Base-by-base conservation (phyloP, 495 filamentous ascomycete genomes). In the Aspergillus baeticus region DNA sequence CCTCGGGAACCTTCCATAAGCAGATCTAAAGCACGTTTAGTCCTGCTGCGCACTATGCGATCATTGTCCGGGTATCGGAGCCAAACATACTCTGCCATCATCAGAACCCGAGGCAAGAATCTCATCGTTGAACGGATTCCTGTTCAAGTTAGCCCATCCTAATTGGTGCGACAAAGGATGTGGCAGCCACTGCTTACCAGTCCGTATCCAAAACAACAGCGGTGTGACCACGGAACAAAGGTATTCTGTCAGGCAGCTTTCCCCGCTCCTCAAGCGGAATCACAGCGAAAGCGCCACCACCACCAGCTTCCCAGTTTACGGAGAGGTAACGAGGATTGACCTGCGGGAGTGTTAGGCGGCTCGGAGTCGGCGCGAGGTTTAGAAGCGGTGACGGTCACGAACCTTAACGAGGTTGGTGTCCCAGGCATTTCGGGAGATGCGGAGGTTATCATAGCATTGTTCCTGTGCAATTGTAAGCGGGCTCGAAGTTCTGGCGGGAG, bases 321-420 rank as follows among this genome's bases (percentile, higher is more conserved):
- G 94, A 86, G 45, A 98, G 81, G 66, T 95, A 96, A 66, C 91
- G 84, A n/a, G 94, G 92, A 67, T 98, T 98, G 57, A 84, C 92
- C 91, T 96, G 61, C 41, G 59, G 21, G 23, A 22, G 20, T 22
- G 20, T 77, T 47, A 77, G 69, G 58, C 43, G 43, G 21, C 36
- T 20, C 46, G 53, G 51, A 23, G 35, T 38, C 38, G 58, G 64
- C 51, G 53, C 48, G 49, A 42, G 56, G 62, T 20, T 68, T 55
- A 74, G 66, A 69, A 69, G 69, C 57, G 59, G 42, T 46, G 23
- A 34, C 35, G 45, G 44, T 8, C 34, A 59, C 81, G 59, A 61
- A 94, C 92, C 83, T 98, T 98, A 73, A 98, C 81, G 50, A 98
- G 81, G 75, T 98, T 98, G 70, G 90, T 96, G 74, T 98, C 94